A percentile compares a stretch with the other conserved stretches of the same genome.
Evolutionary conservation across 2,329 filamentous ascomycete species (phyloP).

Genomic region (Colletotrichum lindemuthianum): DNA sequence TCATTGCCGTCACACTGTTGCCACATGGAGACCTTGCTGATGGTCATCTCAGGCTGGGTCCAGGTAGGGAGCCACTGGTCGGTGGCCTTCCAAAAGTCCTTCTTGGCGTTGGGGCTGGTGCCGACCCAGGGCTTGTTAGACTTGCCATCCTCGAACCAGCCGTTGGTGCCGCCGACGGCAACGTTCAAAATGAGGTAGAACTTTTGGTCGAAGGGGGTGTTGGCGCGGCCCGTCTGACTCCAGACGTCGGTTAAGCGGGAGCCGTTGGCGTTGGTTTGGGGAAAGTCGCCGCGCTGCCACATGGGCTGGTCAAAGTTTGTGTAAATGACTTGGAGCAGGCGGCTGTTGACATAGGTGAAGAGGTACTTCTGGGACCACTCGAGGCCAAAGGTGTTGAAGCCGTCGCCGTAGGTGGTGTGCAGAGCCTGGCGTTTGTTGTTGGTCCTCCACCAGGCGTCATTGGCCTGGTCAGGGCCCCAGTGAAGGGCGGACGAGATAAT

Average conservation of each 20-base stretch:
- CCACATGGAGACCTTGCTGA: constrained; percentile 77
- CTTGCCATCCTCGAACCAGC: constrained; percentile 82
- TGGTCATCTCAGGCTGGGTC: constrained; percentile 73
- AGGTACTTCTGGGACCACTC: constrained; percentile 92
- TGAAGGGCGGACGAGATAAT: constrained; percentile 82
- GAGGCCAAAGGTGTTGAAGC: constrained; percentile 81
- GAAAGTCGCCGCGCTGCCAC: constrained; percentile 76
- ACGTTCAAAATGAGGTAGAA: constrained; percentile 83
- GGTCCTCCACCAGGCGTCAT: constrained; percentile 86
- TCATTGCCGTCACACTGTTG: constrained; percentile 74
- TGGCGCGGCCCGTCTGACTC: constrained; percentile 66
- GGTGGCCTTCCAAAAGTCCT: constrained; percentile 80
- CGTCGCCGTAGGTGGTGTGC: constrained; percentile 76
- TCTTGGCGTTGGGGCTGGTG: constrained; percentile 69
- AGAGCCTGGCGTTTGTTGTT: constrained; percentile 80
- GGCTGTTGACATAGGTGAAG: constrained; percentile 86
- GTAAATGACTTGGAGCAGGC: constrained; percentile 83
- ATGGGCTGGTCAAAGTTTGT: constrained; percentile 76
- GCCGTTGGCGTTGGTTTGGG: constrained; percentile 70
- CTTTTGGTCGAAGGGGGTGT: constrained; percentile 78
- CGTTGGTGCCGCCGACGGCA: constrained; percentile 81
- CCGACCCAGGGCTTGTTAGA: constrained; percentile 84
- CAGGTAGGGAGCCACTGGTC: constrained; percentile 77
- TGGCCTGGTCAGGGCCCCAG: constrained; percentile 78
- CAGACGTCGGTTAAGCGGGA: constrained; percentile 72